Base-by-base conservation (phyloP, 495 filamentous ascomycete species). In the Podospora conica region DNA sequence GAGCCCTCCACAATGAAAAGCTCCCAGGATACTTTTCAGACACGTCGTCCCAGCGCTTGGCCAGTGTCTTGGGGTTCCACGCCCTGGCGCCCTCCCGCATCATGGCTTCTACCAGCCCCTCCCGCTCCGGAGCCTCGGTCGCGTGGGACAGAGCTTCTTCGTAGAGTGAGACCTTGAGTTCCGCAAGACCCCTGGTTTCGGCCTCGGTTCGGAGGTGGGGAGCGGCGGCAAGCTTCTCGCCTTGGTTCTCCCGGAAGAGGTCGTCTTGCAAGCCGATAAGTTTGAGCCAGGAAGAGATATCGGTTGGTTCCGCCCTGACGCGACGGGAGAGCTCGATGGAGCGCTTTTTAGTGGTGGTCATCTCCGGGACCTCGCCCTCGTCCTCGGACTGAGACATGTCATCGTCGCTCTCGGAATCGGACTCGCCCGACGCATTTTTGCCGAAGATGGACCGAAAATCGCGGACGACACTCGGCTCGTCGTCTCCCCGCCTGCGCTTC, bases 91-190 rank as follows among this genome's bases (percentile, higher is more conserved):
- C 92, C 74, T 92, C 88, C 60, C 87, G 80, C 81, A 97, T 86
- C 60, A 90, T 79, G 10, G 86, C 86, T 3, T 90, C 67, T 5
- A 92, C 66, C 2, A 97, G 78, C 18, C 74, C 74, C 66, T 91
- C 88, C 40, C 79, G 72, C 27, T 81, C 64, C 3, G 80, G 68
- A 3, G 74, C 60, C 7, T 71, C 65, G 3, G 55, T 68, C 15
- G 83, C 79, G 61, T 87, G 84, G 33, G 78, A 76, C 7, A 97
- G 75, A 4, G 93, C 92, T 64, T 92, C 87, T 60, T 91, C 86
- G 69, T 92, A 92, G n/a, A 97, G 84, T 0, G 88, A 88, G 2
- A 96, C 67, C 66, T 90, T 93, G 40, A 96, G 84, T 67, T 91
- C 90, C 21, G 92, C 89, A 24, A 90, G 83, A 61, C 87, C 88